Evolutionary conservation across 805 yeast genomes (phyloP).

Genomic region (Ogataea trehaloabstinens): DNA sequence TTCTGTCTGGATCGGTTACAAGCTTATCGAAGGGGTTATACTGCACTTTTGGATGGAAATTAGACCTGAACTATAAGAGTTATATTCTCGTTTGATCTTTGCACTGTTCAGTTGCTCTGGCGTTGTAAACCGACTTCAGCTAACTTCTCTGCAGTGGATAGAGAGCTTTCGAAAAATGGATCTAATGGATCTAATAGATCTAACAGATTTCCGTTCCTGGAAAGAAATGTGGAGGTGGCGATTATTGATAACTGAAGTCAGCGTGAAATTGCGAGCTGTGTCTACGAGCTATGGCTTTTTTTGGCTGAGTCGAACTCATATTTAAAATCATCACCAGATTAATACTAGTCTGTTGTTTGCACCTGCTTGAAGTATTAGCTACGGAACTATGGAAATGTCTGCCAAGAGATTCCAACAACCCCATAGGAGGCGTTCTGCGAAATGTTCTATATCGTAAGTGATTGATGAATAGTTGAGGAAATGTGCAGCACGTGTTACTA

Average conservation of each 20-base stretch:
- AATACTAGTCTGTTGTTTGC: neutral
- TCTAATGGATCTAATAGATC: too few species aligned
- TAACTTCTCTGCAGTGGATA: too few species aligned
- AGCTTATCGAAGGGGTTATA: too few species aligned
- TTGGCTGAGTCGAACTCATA: neutral
- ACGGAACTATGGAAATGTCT: conserved; percentile 1
- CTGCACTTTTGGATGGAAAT: too few species aligned
- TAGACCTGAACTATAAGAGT: too few species aligned
- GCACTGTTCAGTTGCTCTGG: too few species aligned
- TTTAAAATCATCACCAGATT: neutral
- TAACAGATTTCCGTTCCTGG: neutral
- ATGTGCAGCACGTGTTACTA: neutral
- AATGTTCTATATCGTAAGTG: conserved; percentile 4
- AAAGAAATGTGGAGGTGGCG: conserved; percentile 1
- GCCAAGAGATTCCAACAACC: conserved; percentile 1
- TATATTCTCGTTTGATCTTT: too few species aligned
- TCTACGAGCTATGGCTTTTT: conserved; percentile 3
- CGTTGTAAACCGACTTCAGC: too few species aligned
- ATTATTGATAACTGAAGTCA: conserved; percentile 1
- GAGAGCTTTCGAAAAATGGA: too few species aligned
- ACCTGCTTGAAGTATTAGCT: neutral
- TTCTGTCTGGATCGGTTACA: too few species aligned
- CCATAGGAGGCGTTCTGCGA: conserved; percentile 2
- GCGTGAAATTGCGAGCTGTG: conserved; percentile 3
- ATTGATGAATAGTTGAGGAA: neutral